Evolutionary conservation across 306 rosid species (phyloP).

Genomic region (Corylus avellana): DNA sequence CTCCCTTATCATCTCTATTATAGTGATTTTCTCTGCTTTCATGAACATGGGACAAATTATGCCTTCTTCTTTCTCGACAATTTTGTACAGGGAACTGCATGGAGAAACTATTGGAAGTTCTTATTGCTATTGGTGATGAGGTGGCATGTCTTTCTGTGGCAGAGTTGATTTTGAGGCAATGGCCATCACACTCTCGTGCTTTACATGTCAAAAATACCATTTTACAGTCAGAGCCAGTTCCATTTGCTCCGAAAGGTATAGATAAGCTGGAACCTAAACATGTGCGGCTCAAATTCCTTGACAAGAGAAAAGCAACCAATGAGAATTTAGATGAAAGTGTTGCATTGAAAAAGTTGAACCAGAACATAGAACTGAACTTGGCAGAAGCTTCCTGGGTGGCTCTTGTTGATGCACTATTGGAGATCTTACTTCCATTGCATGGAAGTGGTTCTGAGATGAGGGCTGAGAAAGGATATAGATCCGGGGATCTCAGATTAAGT

Average conservation of each 20-base stretch:
- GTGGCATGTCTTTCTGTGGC: slow-evolving; percentile 91
- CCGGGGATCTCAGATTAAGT: slow-evolving; percentile 68
- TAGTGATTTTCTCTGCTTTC: slow-evolving; percentile 22
- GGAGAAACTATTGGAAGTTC: slow-evolving; percentile 99
- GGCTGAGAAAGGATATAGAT: slow-evolving; percentile 44
- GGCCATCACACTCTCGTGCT: slow-evolving; percentile 99
- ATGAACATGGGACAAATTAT: slow-evolving; percentile 19
- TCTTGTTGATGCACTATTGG: slow-evolving; percentile 74
- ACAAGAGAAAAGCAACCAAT: slow-evolving; percentile 73
- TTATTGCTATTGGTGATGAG: slow-evolving; percentile 96
- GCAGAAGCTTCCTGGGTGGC: slow-evolving; percentile 79
- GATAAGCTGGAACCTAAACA: slow-evolving; percentile 95
- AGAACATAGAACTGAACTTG: slow-evolving; percentile 63
- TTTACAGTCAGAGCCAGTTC: slow-evolving; percentile 76
- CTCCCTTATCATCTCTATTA: slow-evolving; percentile 13
- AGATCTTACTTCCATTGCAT: slow-evolving; percentile 54
- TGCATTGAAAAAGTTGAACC: slow-evolving; percentile 70
- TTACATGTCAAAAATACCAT: slow-evolving; percentile 77
- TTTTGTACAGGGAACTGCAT: slow-evolving; percentile 88
- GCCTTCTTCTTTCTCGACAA: slow-evolving; percentile 13
- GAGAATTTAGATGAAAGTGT: slow-evolving; percentile 55
- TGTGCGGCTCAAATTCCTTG: slow-evolving; percentile 74
- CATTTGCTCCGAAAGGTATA: slow-evolving; percentile 92
- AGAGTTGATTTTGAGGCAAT: slow-evolving; percentile 91
- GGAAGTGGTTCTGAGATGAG: slow-evolving; percentile 39